Conservation (phyloP, 352 stramenopile species). For the Phytophthora idaei region DNA sequence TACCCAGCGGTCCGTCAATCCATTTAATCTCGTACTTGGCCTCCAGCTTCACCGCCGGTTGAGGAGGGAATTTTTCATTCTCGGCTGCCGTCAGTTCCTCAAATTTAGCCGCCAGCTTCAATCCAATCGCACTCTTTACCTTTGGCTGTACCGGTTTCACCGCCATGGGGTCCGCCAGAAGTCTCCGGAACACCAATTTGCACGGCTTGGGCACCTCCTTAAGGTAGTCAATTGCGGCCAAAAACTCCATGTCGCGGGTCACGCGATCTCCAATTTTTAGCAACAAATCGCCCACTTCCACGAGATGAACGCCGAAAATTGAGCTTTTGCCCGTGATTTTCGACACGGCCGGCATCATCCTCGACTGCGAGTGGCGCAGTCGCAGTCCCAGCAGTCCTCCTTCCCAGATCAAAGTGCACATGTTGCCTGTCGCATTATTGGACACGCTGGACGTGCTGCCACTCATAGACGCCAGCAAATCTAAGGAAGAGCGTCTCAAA, state of each 20-base stretch:
- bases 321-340: conserved; percentile 87
- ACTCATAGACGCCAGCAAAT: conserved; percentile 73
- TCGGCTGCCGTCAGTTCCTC: conserved; percentile 74
- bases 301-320: conserved; percentile 85
- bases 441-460: conserved; percentile 68
- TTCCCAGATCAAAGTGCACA: conserved; percentile 87
- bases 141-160: conserved; percentile 78
- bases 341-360: conserved; percentile 80
- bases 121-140: conserved; percentile 69
- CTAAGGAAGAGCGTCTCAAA: conserved; percentile 68
- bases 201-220: conserved; percentile 83
- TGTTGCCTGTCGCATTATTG: conserved; percentile 56
- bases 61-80: conserved; percentile 70
- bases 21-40: conserved; percentile 90
- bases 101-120: conserved; percentile 79
- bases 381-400: conserved; percentile 76
- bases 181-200: conserved; percentile 73
- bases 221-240: conserved; percentile 82
- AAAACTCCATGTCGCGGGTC: conserved; percentile 85
- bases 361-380: conserved; percentile 81
- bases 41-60: conserved; percentile 77
- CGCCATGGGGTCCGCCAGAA: conserved; percentile 75
- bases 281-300: conserved; percentile 84
- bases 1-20: conserved; percentile 83
- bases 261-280: conserved; percentile 71